Conservation (phyloP, 257 asterid species). For the Solanum pennellii region DNA sequence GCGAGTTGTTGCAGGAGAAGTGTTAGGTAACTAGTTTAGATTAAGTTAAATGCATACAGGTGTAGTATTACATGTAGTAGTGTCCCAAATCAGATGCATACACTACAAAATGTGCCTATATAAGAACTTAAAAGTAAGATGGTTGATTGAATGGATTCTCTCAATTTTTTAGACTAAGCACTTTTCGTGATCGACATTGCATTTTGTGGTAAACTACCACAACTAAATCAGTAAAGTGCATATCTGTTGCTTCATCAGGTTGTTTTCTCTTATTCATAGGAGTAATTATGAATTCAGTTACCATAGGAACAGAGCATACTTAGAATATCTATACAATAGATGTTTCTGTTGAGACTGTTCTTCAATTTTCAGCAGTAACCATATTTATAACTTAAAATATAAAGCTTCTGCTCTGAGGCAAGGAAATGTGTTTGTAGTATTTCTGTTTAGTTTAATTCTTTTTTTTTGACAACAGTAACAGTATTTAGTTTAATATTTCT, state of each 20-base stretch:
- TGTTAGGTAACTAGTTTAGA: not conserved
- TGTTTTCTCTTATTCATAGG: not conserved
- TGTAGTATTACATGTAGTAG: not conserved
- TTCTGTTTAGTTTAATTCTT: not conserved
- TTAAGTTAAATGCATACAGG: not conserved
- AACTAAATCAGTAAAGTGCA: not conserved
- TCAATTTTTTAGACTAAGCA: not conserved
- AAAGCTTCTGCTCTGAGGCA: not conserved
- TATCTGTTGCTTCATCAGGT: not conserved
- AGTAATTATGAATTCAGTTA: not conserved
- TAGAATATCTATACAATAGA: not conserved
- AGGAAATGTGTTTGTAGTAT: not conserved
- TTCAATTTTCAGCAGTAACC: not conserved
- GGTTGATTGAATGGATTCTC: not conserved
- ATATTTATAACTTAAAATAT: not conserved
- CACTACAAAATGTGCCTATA: not conserved
- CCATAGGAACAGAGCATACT: not conserved
- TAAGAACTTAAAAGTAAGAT: not conserved
- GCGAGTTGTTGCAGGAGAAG: not conserved
- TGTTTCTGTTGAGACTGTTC: not conserved
- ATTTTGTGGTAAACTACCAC: not conserved
- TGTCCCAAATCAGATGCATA: not conserved
- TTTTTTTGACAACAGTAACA: no score
- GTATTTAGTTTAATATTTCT: not conserved
- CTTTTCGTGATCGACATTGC: not conserved